phyloP scores from a whole-genome alignment of 169 alveolate genomes.

The Ichthyophthirius multifiliis region DNA sequence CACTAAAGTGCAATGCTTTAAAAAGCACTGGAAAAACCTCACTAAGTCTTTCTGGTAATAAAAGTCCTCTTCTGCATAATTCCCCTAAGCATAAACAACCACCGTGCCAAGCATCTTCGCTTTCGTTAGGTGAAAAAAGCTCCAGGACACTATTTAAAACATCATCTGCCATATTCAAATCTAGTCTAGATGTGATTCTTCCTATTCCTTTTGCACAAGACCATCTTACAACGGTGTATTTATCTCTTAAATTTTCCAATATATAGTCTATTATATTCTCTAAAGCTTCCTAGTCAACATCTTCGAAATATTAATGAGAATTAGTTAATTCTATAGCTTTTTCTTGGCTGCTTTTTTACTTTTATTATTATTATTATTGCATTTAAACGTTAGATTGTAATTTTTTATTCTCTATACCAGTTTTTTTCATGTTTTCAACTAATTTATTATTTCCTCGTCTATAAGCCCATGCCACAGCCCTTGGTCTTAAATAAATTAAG shows the following conservation, averaged over 20 bases:
- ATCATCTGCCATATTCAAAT: constrained; percentile 78
- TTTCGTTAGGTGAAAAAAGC: constrained; percentile 70
- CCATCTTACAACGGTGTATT: constrained; percentile 82
- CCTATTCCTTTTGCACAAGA: constrained; percentile 87
- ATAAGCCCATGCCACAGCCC: constrained; percentile 79
- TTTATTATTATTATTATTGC: neutral
- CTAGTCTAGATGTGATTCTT: constrained; percentile 73
- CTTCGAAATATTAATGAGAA: constrained; percentile 43
- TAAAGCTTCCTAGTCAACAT: constrained; percentile 59
- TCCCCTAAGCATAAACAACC: constrained; percentile 87
- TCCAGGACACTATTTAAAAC: constrained; percentile 63
- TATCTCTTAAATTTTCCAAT: constrained; percentile 65
- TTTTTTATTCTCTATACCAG: neutral
- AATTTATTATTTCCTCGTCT: constrained; percentile 60
- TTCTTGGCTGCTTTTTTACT: neutral
- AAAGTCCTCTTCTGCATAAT: constrained; percentile 84
- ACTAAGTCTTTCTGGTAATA: constrained; percentile 71
- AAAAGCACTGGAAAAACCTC: constrained; percentile 73
- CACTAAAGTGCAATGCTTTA: constrained; percentile 73
- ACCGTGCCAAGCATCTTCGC: constrained; percentile 86
- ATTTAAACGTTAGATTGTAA: neutral
- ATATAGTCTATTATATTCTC: constrained; percentile 66
- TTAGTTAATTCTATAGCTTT: neutral
- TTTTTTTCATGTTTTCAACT: constrained; percentile 42
- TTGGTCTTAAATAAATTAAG: constrained; percentile 71